Evolutionary conservation across 2,329 filamentous ascomycete species (phyloP), one percentile per base, ranked within the genome.

Genomic region (Cyphellophora europaea): DNA sequence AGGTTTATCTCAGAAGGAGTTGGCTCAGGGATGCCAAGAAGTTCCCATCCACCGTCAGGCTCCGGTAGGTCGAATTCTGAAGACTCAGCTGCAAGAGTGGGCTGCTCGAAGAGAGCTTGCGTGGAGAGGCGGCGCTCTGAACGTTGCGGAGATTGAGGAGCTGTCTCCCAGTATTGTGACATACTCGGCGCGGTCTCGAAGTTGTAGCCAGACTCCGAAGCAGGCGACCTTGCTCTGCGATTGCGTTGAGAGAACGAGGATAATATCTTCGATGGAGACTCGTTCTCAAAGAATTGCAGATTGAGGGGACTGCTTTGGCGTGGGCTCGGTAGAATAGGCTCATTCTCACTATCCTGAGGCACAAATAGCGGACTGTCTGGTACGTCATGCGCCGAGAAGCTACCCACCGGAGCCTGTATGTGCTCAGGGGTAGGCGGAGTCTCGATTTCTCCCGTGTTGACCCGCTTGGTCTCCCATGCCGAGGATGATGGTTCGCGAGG

Each of bases 31-130:
- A 39, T 29, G 12, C 28, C 34, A 15, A 37, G 36, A 12, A 44
- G 37, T n/a, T 48, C 48, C 45, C 50, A 52, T 6, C 49, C 49
- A 21, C 43, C 50, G 25, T 49, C 43, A 2, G 49, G 49, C 12
- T 47, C 33, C n/a, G 49, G 45, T n/a, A 53, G 16, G 4, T 47
- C 44, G 25, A 50, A 35, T 17, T 42, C 40, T 4, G 27, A 39
- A 19, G 19, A 36, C 8, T 34, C 30, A 11, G 15, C 5, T 32
- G 6, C 15, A 18, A 11, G 12, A 10, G 14, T 12, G 12, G 30
- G 13, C n/a, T 32, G 27, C 12, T 47, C 30, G 18, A 42, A 45
- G 11, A 46, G 33, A 6, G 34, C 38, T 27, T 40, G 41, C 8
- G 40, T 44, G 10, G 35, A 35, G 13, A 41, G 11, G 11, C 36